Evolutionary conservation across 306 rosid genomes (phyloP), one percentile per base, ranked within the genome.

Genomic region (Cucumis cinereus): DNA sequence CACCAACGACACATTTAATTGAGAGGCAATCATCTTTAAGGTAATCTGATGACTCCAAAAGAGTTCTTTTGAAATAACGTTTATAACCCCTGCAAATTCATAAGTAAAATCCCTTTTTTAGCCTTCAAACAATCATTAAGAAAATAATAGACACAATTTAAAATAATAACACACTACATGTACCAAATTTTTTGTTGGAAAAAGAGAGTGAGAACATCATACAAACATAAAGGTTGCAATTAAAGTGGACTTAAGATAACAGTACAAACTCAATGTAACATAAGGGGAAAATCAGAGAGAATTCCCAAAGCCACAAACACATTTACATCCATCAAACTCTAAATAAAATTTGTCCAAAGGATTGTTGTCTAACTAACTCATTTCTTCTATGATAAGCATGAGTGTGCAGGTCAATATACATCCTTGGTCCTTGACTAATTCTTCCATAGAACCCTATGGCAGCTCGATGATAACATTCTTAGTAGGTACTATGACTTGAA

Each of bases 11-110:
- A 38, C 92, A 88, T 57, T 80, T 81, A 43, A 88, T 84, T 33
- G 78, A 60, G 58, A 88, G 88, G 57, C 92, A 84, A 78, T 88
- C 90, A 58, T 88, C 84, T 81, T 88, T 88, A 22, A 88, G 84
- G 77, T 76, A 87, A 77, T 88, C 88, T 6, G 92, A 88, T 11
- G 86, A 54, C 82, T 88, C 92, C 45, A 88, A 81, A 20, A 72
- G 74, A 77, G 75, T 82, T 86, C 90, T 84, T 71, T 80, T 88
- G 62, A 75, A 84, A 79, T 86, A 88, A 30, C 88, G 92, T 77
- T 88, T 88, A 64, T 88, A 88, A 60, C 92, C 92, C 92, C 92
- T 88, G 80, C 54, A 77, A 59, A 14, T 15, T 80, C 83, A 66
- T 26, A 0, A 75, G 52, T 61, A 24, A 62, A 22, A 57, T 45